These are phyloP conservation scores for Ogataea trehaloabstinens DNA, from an alignment of 805 yeast genomes.

Conservation along the genomic window DNA sequence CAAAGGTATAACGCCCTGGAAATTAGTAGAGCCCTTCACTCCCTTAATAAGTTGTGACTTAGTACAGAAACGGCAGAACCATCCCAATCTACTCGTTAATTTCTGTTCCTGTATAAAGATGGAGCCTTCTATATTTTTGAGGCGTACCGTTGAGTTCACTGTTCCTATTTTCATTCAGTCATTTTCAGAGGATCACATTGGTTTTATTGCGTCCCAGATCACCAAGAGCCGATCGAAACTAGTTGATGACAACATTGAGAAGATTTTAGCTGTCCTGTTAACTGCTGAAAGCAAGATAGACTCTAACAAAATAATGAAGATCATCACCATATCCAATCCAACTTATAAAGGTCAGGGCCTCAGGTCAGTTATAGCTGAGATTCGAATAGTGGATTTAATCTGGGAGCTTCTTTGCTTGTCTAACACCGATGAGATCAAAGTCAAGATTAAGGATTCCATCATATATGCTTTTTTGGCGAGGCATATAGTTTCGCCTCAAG, in stretches of 20 bases:
- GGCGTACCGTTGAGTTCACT: slow-evolving; percentile 67
- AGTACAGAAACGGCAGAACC: slow-evolving; percentile 49
- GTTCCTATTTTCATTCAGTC: slow-evolving; percentile 73
- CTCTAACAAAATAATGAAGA: slow-evolving; percentile 47
- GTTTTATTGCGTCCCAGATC: slow-evolving; percentile 56
- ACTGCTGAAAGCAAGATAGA: slow-evolving; percentile 49
- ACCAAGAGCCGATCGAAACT: slow-evolving; percentile 46
- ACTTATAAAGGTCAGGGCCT: slow-evolving; percentile 36
- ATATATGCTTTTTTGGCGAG: slow-evolving; percentile 23
- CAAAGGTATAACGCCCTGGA: slow-evolving; percentile 68
- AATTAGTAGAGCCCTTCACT: slow-evolving; percentile 73
- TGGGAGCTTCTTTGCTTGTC: slow-evolving; percentile 47
- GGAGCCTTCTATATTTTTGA: slow-evolving; percentile 57
- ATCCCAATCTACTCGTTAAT: slow-evolving; percentile 52
- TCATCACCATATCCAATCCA: slow-evolving; percentile 53
- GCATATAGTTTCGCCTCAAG: slow-evolving; percentile 19
- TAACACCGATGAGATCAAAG: slow-evolving; percentile 25
- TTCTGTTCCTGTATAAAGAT: slow-evolving; percentile 67
- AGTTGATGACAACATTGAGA: slow-evolving; percentile 46
- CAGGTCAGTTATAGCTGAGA: slow-evolving; percentile 31
- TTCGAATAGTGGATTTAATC: slow-evolving; percentile 25
- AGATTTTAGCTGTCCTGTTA: slow-evolving; percentile 57
- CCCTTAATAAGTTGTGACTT: slow-evolving; percentile 67
- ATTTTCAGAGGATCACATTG: slow-evolving; percentile 60
- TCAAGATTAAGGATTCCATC: slow-evolving; percentile 42